A percentile compares a stretch with the other conserved stretches of the same genome.
phyloP scores from a whole-genome alignment of 192 early-diverging fungal genomes.

The Jimgerdemannia flammicorona region DNA sequence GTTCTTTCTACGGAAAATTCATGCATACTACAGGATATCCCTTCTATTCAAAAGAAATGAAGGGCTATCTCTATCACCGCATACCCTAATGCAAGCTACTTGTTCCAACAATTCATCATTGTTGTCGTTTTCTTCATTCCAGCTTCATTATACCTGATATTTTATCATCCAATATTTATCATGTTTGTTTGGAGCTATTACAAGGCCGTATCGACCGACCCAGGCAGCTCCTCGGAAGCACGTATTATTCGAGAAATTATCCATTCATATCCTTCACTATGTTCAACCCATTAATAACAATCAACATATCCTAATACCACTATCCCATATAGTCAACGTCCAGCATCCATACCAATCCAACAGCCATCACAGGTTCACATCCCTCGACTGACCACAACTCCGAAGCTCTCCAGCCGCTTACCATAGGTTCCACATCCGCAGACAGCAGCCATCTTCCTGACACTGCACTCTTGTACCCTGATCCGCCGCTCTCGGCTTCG shows the following conservation, averaged over 20 bases:
- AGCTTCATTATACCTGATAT: constrained; percentile 11
- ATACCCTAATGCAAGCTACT: not conserved
- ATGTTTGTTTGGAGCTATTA: constrained; percentile 17
- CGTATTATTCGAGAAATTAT: not conserved
- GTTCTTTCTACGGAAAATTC: no score
- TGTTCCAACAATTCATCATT: not conserved
- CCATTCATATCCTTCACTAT: not conserved
- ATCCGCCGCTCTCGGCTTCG: not conserved
- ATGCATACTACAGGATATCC: no score
- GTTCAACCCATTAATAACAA: not conserved
- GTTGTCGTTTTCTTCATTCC: not conserved
- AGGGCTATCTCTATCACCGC: no score
- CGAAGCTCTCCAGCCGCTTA: not conserved
- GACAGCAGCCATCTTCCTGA: not conserved
- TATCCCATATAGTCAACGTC: not conserved
- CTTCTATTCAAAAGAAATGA: no score
- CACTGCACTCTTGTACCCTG: not conserved
- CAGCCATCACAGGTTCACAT: not conserved
- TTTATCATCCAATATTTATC: constrained; percentile 17
- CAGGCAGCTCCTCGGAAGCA: constrained; percentile 20
- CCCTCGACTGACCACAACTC: not conserved
- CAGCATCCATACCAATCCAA: not conserved
- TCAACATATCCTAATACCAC: not conserved
- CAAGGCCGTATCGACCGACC: constrained; percentile 15
- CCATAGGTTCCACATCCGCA: not conserved